These are phyloP conservation scores for Cladosporium sp. DNA, from an alignment of 2,329 filamentous ascomycete genomes.

Conservation along the genomic window DNA sequence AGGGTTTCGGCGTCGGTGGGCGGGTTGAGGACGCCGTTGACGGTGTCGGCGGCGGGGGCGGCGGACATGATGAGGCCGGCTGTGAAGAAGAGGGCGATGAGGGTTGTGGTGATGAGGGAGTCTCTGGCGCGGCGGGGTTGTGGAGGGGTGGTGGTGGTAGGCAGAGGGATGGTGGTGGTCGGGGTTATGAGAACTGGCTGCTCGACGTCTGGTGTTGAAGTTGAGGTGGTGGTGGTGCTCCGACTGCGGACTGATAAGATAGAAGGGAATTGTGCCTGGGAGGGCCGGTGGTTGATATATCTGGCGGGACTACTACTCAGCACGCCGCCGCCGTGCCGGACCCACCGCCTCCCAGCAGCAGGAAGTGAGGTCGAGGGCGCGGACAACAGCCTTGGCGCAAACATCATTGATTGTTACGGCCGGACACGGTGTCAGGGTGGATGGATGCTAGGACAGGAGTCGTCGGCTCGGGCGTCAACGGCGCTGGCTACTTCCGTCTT, in stretches of 20 bases:
- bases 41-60: conserved; percentile 54
- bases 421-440: background rate
- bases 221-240: conserved; percentile 12
- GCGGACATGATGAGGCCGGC: conserved; percentile 61
- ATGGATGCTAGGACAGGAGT: conserved; percentile 10
- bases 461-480: background rate
- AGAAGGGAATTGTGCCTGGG: conserved; percentile 8
- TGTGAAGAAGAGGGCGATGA: conserved; percentile 52
- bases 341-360: conserved; percentile 9
- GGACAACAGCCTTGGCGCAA: conserved; percentile 16
- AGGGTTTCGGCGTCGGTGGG: conserved; percentile 75
- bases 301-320: conserved; percentile 9
- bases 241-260: conserved; percentile 18
- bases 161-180: conserved; percentile 10
- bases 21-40: conserved; percentile 54
- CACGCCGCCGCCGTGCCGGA: conserved; percentile 9
- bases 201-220: background rate
- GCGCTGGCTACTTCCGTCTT: conserved; percentile 10
- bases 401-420: conserved; percentile 19
- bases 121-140: conserved; percentile 15
- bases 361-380: conserved; percentile 21
- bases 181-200: conserved; percentile 12
- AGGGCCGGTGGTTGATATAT: conserved; percentile 18
- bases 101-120: conserved; percentile 45
- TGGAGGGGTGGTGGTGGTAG: conserved; percentile 1